Evolutionary conservation across 345 rosid genomes (phyloP).

Genomic region (Melaleuca alternifolia): DNA sequence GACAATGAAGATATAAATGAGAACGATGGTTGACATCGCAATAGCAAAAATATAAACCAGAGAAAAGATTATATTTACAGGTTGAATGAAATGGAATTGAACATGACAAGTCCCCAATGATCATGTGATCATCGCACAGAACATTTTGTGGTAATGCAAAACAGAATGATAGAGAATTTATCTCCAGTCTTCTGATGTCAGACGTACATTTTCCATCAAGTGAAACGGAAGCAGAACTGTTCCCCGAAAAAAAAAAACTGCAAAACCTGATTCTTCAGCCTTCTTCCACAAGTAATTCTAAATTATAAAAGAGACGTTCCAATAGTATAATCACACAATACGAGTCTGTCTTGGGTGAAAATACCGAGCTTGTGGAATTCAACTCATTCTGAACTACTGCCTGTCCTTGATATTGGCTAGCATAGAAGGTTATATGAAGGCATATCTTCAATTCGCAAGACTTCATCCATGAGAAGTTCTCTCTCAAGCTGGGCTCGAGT

Average conservation of each 20-base stretch:
- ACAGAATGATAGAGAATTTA: not conserved
- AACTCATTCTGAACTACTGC: not conserved
- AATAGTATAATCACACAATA: not conserved
- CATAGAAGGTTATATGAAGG: constrained; percentile 73
- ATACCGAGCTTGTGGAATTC: not conserved
- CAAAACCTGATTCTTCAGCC: not conserved
- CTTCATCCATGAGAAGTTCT: constrained; percentile 82
- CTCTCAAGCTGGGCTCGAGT: constrained; percentile 68
- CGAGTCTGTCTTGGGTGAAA: not conserved
- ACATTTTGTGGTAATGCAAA: not conserved
- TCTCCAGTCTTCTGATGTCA: not conserved
- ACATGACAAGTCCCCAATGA: not conserved
- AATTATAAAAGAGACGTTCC: not conserved
- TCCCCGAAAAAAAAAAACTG: not conserved
- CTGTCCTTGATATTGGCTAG: constrained; percentile 6
- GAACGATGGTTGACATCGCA: not conserved
- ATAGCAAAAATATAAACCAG: not conserved
- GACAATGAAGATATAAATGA: not conserved
- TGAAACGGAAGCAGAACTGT: not conserved
- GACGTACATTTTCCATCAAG: not conserved
- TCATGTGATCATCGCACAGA: not conserved
- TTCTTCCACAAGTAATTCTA: not conserved
- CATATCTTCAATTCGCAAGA: constrained; percentile 72
- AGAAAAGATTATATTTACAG: not conserved
- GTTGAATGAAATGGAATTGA: not conserved